phyloP scores from a whole-genome alignment of 768 basidiomycete species.

The Leccinum imitatum region DNA sequence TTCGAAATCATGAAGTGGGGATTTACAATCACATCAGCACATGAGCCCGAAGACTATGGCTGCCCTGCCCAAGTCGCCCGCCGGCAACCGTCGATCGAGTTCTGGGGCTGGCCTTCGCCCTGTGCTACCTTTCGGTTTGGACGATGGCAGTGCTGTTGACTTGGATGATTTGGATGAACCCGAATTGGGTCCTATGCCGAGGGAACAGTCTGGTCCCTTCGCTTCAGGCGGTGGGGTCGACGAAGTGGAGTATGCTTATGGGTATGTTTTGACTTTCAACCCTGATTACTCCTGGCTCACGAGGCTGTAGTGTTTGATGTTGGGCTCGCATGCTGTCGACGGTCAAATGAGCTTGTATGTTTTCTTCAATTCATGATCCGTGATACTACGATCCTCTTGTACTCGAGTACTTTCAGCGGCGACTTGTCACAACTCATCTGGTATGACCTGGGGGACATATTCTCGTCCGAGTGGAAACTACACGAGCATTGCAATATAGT shows the following conservation, averaged over 20 bases:
- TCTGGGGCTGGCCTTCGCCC: slow-evolving; percentile 84
- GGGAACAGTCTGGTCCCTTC: slow-evolving; percentile 72
- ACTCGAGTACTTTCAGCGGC: not conserved
- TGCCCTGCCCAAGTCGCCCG: slow-evolving; percentile 88
- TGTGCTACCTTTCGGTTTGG: slow-evolving; percentile 72
- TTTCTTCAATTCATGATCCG: not conserved
- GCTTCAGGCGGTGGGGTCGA: slow-evolving; percentile 81
- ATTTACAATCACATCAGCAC: slow-evolving; percentile 51
- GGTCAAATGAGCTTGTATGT: not conserved
- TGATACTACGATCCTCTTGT: not conserved
- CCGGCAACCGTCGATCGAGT: slow-evolving; percentile 76
- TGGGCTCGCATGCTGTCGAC: not conserved
- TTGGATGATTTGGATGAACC: slow-evolving; percentile 70
- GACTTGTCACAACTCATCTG: not conserved
- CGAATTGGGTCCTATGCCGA: slow-evolving; percentile 74
- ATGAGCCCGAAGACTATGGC: slow-evolving; percentile 97
- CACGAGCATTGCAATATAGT: not conserved
- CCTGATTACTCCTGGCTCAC: slow-evolving; percentile 11
- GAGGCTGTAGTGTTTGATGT: slow-evolving; percentile 22
- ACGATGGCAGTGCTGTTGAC: slow-evolving; percentile 73
- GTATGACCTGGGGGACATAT: not conserved
- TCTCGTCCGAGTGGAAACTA: not conserved
- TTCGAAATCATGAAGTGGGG: not conserved
- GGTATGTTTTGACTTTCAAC: slow-evolving; percentile 45
- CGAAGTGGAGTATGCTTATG: slow-evolving; percentile 87